These are phyloP conservation scores for Clarireedia hainanense DNA, from an alignment of 2,329 filamentous ascomycete genomes.

Conservation along the genomic window DNA sequence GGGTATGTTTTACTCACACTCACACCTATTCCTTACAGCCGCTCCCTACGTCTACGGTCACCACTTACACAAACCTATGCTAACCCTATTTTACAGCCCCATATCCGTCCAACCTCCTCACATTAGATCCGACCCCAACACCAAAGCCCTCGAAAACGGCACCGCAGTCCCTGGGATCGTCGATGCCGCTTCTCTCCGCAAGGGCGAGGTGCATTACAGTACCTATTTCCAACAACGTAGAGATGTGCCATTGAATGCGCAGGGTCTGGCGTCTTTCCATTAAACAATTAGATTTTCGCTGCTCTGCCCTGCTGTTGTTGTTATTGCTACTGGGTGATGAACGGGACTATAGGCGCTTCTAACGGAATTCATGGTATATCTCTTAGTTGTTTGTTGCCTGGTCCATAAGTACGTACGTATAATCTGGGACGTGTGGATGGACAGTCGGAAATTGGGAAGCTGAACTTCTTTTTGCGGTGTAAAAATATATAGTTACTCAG, in stretches of 20 bases:
- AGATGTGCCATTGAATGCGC: constrained; percentile 20
- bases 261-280: constrained; percentile 25
- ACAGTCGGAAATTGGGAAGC: no score
- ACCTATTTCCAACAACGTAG: constrained; percentile 34
- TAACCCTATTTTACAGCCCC: constrained; percentile 29
- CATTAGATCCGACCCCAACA: constrained; percentile 21
- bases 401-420: no score
- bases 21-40: background rate
- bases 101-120: constrained; percentile 34
- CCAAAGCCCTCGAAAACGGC: constrained; percentile 36
- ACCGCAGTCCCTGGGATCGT: constrained; percentile 32
- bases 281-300: constrained; percentile 2
- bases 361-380: no score
- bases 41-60: no score
- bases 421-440: no score
- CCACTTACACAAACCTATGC: background rate
- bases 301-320: no score
- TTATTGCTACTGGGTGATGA: no score
- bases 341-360: no score
- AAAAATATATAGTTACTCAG: no score
- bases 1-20: constrained; percentile 46
- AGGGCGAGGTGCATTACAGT: constrained; percentile 36
- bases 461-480: no score
- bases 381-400: no score
- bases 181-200: constrained; percentile 35